phyloP scores from a whole-genome alignment of 1,284 basidiomycete species.

The Sphaerobolus stellatus region DNA sequence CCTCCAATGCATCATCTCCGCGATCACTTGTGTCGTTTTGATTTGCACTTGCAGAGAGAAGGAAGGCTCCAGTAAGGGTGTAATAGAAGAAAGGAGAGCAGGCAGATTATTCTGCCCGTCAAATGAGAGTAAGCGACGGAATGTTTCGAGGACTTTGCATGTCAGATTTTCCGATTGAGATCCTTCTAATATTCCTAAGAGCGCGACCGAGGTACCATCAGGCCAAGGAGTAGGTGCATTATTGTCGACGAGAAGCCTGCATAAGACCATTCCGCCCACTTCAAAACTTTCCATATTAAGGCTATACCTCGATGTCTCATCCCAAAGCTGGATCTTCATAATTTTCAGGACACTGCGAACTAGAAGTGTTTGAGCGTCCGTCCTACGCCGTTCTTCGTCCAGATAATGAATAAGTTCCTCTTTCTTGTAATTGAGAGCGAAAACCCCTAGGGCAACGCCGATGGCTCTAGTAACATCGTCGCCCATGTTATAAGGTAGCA shows the following conservation, averaged over 20 bases:
- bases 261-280: conserved; percentile 42
- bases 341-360: background rate
- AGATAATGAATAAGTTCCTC: conserved; percentile 1
- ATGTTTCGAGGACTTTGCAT: conserved; percentile 11
- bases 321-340: background rate
- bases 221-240: background rate
- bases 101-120: conserved; percentile 5
- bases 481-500: too few species aligned
- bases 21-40: conserved; percentile 11
- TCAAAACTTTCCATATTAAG: conserved; percentile 42
- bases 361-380: conserved; percentile 1
- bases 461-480: conserved; percentile 4
- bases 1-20: conserved; percentile 6
- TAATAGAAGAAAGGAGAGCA: conserved; percentile 1
- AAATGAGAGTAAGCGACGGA: conserved; percentile 8
- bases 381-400: conserved; percentile 5
- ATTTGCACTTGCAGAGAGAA: background rate
- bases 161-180: conserved; percentile 4
- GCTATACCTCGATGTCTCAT: background rate
- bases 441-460: conserved; percentile 6
- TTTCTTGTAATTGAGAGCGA: conserved; percentile 2
- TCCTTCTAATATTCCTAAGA: conserved; percentile 1
- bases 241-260: conserved; percentile 24
- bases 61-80: background rate
- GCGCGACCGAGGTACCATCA: background rate